Evolutionary conservation across 306 rosid genomes (phyloP).

Genomic region (Acmispon strigosus): DNA sequence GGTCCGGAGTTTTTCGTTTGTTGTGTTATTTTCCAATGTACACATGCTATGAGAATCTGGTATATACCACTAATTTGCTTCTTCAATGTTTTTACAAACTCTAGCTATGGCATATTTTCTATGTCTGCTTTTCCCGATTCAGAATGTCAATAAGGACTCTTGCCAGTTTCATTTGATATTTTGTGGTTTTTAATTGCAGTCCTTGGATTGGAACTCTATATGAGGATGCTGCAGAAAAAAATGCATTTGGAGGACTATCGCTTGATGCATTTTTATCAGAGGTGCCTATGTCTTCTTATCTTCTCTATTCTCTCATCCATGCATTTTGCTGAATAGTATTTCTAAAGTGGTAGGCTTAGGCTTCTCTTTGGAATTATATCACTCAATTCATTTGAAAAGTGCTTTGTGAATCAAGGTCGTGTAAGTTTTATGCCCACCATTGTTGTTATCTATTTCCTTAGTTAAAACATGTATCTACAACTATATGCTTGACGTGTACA

Average conservation of each 20-base stretch:
- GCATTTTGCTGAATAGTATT: not conserved
- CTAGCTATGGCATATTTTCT: constrained; percentile 1
- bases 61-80: not conserved
- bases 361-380: not conserved
- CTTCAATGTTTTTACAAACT: not conserved
- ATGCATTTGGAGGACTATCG: constrained; percentile 78
- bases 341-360: not conserved
- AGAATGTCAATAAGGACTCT: not conserved
- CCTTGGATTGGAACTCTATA: constrained; percentile 73
- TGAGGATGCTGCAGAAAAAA: constrained; percentile 69
- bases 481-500: not conserved
- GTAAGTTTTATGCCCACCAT: not conserved
- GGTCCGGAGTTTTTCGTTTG: not conserved
- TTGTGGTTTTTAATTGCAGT: constrained; percentile 44
- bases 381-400: not conserved
- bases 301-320: not conserved
- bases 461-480: not conserved
- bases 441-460: not conserved
- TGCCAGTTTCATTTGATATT: constrained; percentile 3
- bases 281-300: constrained; percentile 13
- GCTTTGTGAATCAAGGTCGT: not conserved
- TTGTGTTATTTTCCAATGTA: not conserved
- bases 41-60: not conserved
- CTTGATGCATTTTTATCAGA: constrained; percentile 79
- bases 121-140: constrained; percentile 7